Percentiles rank a stretch among this genome's conserved stretches.
These are phyloP conservation scores for Mortierella sp. DNA, from an alignment of 371 early-diverging fungal species.

Conservation along the genomic window DNA sequence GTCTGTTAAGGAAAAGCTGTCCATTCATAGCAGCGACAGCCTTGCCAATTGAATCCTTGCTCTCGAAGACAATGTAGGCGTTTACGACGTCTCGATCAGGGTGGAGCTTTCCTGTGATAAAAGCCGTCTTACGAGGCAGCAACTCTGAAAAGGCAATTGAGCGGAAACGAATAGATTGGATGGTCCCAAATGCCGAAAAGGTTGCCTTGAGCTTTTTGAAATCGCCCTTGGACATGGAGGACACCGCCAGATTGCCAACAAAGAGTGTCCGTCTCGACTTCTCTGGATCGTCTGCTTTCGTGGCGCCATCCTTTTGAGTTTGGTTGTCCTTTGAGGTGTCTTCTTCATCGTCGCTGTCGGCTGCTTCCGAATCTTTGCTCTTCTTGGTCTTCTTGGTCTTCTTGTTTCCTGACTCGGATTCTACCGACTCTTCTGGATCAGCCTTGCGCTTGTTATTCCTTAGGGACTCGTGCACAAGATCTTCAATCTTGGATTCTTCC, in stretches of 20 bases:
- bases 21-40: conserved; percentile 78
- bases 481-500: conserved; percentile 49
- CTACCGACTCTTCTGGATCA: conserved; percentile 3
- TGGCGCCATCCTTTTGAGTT: conserved; percentile 28
- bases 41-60: conserved; percentile 68
- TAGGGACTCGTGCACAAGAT: conserved; percentile 49
- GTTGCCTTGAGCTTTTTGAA: conserved; percentile 69
- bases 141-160: conserved; percentile 82
- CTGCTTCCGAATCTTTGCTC: conserved; percentile 27
- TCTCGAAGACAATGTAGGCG: conserved; percentile 87
- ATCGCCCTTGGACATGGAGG: conserved; percentile 69
- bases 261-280: conserved; percentile 75
- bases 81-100: conserved; percentile 85
- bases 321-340: conserved; percentile 21
- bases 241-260: conserved; percentile 83
- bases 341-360: conserved; percentile 19
- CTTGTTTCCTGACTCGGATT: background rate
- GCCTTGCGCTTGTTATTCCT: conserved; percentile 46
- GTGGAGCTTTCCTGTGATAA: conserved; percentile 81
- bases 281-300: conserved; percentile 62
- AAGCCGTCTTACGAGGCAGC: conserved; percentile 79
- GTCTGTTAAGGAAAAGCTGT: conserved; percentile 83
- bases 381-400: conserved; percentile 28
- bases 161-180: conserved; percentile 91
- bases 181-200: conserved; percentile 77